A percentile compares a stretch with the other conserved stretches of the same genome.
These are phyloP conservation scores for Mycosphaerella sp. DNA, from an alignment of 2,329 filamentous ascomycete species.

Conservation along the genomic window DNA sequence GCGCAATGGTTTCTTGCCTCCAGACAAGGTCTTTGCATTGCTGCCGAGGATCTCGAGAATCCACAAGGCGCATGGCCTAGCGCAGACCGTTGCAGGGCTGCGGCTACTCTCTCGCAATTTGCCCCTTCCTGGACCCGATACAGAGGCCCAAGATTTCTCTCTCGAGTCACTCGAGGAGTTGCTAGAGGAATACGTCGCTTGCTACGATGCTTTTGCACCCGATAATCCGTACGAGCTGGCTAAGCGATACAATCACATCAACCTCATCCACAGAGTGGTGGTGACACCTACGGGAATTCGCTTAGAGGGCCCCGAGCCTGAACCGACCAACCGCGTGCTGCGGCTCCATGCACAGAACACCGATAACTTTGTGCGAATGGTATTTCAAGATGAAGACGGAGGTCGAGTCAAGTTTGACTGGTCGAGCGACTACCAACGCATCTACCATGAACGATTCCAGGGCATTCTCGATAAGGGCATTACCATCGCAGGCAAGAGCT, in stretches of 20 bases:
- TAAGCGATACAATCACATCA: slow-evolving; percentile 31
- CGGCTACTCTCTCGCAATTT: slow-evolving; percentile 49
- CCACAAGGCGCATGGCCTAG: slow-evolving; percentile 24
- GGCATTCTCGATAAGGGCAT: slow-evolving; percentile 54
- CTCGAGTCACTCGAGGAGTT: slow-evolving; percentile 38
- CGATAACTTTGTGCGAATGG: slow-evolving; percentile 62
- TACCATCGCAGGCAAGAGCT: slow-evolving; percentile 55
- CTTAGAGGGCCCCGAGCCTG: slow-evolving; percentile 47
- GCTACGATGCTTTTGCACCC: slow-evolving; percentile 25
- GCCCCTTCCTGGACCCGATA: slow-evolving; percentile 47
- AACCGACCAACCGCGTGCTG: slow-evolving; percentile 64
- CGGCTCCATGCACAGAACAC: slow-evolving; percentile 56
- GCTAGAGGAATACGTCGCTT: slow-evolving; percentile 40
- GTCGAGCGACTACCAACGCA: slow-evolving; percentile 41
- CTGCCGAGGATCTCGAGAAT: slow-evolving; percentile 40
- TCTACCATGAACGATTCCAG: slow-evolving; percentile 57
- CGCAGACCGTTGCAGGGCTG: slow-evolving; percentile 42
- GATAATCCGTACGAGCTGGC: slow-evolving; percentile 31
- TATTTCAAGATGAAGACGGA: slow-evolving; percentile 69
- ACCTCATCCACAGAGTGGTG: slow-evolving; percentile 32
- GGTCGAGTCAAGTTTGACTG: slow-evolving; percentile 55
- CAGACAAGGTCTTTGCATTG: slow-evolving; percentile 45
- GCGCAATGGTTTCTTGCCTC: slow-evolving; percentile 56
- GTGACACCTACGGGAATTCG: slow-evolving; percentile 39
- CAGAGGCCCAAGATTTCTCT: slow-evolving; percentile 39